Conservation (phyloP, 257 asterid species). For the Forsythia suspensa region DNA sequence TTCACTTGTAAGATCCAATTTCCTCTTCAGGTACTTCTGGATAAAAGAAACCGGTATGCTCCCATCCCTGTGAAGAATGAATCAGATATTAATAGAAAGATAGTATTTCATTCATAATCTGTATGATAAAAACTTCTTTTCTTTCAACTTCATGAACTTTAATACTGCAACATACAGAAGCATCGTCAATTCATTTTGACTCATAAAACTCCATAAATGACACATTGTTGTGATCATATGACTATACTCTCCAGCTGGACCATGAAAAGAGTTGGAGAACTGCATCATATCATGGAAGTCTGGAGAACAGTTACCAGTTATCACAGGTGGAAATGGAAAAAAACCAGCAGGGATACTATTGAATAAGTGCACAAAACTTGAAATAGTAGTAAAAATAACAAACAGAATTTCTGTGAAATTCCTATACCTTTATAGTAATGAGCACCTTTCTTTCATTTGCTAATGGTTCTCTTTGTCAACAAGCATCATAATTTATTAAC, state of each 20-base stretch:
- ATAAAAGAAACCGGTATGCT: constrained; percentile 69
- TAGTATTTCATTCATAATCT: background rate
- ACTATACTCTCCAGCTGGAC: background rate
- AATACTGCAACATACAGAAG: background rate
- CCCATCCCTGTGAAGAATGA: constrained; percentile 71
- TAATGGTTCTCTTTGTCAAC: background rate
- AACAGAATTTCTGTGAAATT: background rate
- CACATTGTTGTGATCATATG: background rate
- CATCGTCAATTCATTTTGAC: constrained; percentile 8
- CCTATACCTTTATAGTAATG: background rate
- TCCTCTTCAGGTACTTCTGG: constrained; percentile 81
- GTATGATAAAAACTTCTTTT: background rate
- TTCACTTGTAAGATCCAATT: constrained; percentile 71
- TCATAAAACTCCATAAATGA: constrained; percentile 4
- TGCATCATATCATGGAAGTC: background rate
- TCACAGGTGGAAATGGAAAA: background rate
- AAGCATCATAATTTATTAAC: background rate
- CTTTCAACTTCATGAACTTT: background rate
- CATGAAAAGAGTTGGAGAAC: background rate
- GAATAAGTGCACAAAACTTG: background rate
- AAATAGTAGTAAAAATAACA: background rate
- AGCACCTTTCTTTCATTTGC: background rate
- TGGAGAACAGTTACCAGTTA: background rate
- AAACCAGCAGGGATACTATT: background rate
- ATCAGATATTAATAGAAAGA: constrained; percentile 8